phyloP scores from a whole-genome alignment of 2,329 filamentous ascomycete species.

The Aspergillus japonicus region DNA sequence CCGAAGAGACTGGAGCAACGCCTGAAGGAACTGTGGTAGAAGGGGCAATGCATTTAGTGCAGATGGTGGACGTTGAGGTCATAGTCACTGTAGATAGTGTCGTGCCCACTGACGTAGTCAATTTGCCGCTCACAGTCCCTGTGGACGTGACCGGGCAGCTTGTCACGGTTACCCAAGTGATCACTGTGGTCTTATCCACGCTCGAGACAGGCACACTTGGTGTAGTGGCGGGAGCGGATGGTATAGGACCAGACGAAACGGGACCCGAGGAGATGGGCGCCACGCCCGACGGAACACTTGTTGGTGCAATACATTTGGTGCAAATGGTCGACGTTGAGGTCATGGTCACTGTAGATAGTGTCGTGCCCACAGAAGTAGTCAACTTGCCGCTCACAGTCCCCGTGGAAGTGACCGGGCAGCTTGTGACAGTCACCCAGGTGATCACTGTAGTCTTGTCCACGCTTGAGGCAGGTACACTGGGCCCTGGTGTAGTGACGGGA shows the following conservation, averaged over 20 bases:
- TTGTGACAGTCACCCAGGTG: slow-evolving; percentile 17
- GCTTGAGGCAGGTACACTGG: background rate
- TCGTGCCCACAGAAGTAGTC: slow-evolving; percentile 10
- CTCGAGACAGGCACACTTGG: slow-evolving; percentile 56
- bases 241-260: background rate
- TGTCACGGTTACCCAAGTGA: slow-evolving; percentile 30
- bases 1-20: slow-evolving; percentile 14
- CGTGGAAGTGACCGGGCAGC: slow-evolving; percentile 14
- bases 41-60: slow-evolving; percentile 21
- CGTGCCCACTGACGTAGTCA: slow-evolving; percentile 54
- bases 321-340: slow-evolving; percentile 10
- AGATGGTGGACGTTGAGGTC: slow-evolving; percentile 30
- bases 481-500: slow-evolving; percentile 1
- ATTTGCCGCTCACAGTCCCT: slow-evolving; percentile 46
- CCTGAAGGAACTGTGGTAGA: slow-evolving; percentile 15
- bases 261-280: background rate
- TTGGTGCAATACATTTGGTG: background rate
- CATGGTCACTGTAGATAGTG: slow-evolving; percentile 10
- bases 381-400: slow-evolving; percentile 6
- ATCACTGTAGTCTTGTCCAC: slow-evolving; percentile 11
- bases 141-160: slow-evolving; percentile 33
- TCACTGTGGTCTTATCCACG: slow-evolving; percentile 24
- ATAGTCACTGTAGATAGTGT: slow-evolving; percentile 54
- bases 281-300: background rate
- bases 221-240: background rate